Percentiles rank a stretch among this genome's conserved stretches.
phyloP scores from a whole-genome alignment of 352 stramenopile species.

The Phytopythium helicoides region DNA sequence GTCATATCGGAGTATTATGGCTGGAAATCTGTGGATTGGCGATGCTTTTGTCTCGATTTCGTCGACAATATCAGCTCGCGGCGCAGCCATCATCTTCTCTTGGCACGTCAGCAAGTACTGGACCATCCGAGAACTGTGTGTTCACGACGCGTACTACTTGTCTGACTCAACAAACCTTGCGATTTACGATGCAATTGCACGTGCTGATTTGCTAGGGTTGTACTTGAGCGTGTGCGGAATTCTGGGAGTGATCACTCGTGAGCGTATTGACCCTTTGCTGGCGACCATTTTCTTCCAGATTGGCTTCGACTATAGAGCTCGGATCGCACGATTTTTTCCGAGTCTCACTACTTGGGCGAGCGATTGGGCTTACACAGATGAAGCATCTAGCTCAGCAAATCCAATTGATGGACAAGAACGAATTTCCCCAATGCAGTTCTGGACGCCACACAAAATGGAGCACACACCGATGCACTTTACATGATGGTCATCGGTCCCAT shows the following conservation, averaged over 20 bases:
- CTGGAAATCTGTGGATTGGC: slow-evolving; percentile 39
- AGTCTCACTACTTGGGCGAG: slow-evolving; percentile 9
- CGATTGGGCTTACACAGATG: slow-evolving; percentile 10
- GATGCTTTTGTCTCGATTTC: slow-evolving; percentile 39
- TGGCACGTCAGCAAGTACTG: slow-evolving; percentile 36
- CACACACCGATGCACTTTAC: slow-evolving; percentile 10
- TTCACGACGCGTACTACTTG: slow-evolving; percentile 61
- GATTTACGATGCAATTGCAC: slow-evolving; percentile 29
- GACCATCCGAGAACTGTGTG: slow-evolving; percentile 47
- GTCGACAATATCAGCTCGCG: slow-evolving; percentile 13
- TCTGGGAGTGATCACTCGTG: slow-evolving; percentile 20
- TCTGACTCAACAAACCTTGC: slow-evolving; percentile 40
- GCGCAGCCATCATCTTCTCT: slow-evolving; percentile 18
- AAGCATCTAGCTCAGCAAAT: slow-evolving; percentile 7
- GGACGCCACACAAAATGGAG: slow-evolving; percentile 18
- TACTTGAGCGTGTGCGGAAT: slow-evolving; percentile 24
- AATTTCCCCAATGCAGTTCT: slow-evolving; percentile 29
- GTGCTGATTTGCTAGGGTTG: slow-evolving; percentile 29
- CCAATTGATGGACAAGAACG: slow-evolving; percentile 18
- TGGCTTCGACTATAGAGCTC: slow-evolving; percentile 17
- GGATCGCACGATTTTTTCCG: slow-evolving; percentile 15
- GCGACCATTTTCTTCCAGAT: slow-evolving; percentile 25
- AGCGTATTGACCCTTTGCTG: slow-evolving; percentile 31
- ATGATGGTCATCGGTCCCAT: slow-evolving; percentile 17
- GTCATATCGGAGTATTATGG: slow-evolving; percentile 24